Conservation (phyloP, 1,284 basidiomycete genomes). For the Fomitiporia mediterranea region DNA sequence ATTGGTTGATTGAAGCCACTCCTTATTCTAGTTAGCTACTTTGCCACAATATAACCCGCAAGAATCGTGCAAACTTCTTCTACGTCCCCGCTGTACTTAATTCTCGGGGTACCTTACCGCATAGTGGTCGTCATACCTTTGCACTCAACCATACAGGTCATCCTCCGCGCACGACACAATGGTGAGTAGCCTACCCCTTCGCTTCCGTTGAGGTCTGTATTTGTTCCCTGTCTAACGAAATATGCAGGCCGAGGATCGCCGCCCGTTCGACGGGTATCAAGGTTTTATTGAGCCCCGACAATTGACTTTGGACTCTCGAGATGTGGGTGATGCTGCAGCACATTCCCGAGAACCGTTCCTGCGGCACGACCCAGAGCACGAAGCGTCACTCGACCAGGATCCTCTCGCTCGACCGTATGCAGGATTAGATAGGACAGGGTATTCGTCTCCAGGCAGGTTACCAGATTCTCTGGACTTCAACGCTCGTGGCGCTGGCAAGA, state of each 20-base stretch:
- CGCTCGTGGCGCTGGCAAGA: not conserved
- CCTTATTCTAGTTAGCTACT: conserved; percentile 7
- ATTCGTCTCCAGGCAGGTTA: not conserved
- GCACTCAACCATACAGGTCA: conserved; percentile 2
- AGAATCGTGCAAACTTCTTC: conserved; percentile 7
- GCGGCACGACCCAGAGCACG: not conserved
- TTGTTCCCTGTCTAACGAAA: not conserved
- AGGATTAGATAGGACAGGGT: not conserved
- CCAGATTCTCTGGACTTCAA: not conserved
- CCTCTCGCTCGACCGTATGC: not conserved
- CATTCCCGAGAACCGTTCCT: not conserved
- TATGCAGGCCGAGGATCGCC: not conserved
- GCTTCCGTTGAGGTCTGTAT: not conserved
- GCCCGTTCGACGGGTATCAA: not conserved
- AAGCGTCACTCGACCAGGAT: not conserved
- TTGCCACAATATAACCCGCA: conserved; percentile 5
- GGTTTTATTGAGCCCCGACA: conserved; percentile 6
- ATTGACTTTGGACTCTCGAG: conserved; percentile 2
- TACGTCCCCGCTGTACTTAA: conserved; percentile 8
- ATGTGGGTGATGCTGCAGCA: not conserved
- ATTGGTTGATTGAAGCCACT: not conserved
- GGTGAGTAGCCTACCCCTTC: not conserved
- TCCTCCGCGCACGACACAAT: not conserved
- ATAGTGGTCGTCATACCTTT: conserved; percentile 3
- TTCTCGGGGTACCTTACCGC: not conserved